Base-by-base conservation (phyloP, 2,329 filamentous ascomycete genomes). In the Cordyceps tenuipes region DNA sequence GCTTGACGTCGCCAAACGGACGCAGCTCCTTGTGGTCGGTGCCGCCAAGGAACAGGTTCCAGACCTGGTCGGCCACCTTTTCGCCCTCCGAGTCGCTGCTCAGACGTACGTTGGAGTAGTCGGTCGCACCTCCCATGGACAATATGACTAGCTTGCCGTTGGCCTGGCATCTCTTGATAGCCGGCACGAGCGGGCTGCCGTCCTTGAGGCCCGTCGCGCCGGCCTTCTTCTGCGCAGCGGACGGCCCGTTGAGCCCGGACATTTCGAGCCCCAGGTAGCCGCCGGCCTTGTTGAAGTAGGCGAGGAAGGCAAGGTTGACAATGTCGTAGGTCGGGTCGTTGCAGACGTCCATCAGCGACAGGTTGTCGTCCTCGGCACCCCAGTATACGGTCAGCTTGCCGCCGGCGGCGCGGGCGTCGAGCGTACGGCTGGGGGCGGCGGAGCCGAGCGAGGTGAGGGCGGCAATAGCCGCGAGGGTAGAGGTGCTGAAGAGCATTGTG, bases 111-210 rank as follows among this genome's bases (percentile, higher is more conserved):
- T 82, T 84, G 69, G 89, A 84, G 39, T 76, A 83, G 69, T 88
- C 87, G 1, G 82, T 84, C 3, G 82, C 82, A 41, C 88, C 87
- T 26, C 87, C 87, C 57, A 91, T 77, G 8, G 86, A 89, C 10
- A 90, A 77, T 39, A 90, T 71, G 64, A 90, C 85, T 1, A 85
- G 88, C 72, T 90, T 91, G 63, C 81, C 80, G 63, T 82, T 75
- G 9, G 72, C 64, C 69, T 90, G 87, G 71, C 87, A 91, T 17
- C 77, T 68, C 61, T 74, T 69, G 64, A 82, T 81, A 61, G 64
- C 63, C 10, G 62, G 44, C 39, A 65, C 61, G 31, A 66, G 47
- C n/a, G 59, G 54, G 13, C 54, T 36, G 50, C 65, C 65, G 36
- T 66, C 65, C 49, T 65, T 60, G 52, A 66, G 63, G 15, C 52